A percentile compares a stretch with the other conserved stretches of the same genome.
These are phyloP conservation scores for Aspergillus sclerotiicarbonarius DNA, from an alignment of 495 filamentous ascomycete genomes.

Conservation along the genomic window DNA sequence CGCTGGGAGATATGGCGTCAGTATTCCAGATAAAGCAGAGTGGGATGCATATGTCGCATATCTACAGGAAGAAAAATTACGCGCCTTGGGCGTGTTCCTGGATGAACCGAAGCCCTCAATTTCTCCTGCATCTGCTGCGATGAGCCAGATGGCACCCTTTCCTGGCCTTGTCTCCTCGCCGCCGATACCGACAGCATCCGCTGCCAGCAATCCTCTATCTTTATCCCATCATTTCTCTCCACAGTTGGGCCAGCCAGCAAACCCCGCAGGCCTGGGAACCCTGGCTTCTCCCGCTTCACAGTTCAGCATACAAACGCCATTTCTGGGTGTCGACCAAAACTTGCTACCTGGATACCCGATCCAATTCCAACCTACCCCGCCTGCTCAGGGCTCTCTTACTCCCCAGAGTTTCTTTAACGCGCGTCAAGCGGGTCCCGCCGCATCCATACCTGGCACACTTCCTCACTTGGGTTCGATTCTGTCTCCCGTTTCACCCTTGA, in stretches of 20 bases:
- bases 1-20: conserved; percentile 55
- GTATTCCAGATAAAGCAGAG: conserved; percentile 71
- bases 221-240: conserved; percentile 42
- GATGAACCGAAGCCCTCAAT: conserved; percentile 66
- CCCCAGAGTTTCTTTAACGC: conserved; percentile 45
- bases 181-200: conserved; percentile 50
- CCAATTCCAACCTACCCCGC: conserved; percentile 47
- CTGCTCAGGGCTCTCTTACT: conserved; percentile 42
- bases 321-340: conserved; percentile 42
- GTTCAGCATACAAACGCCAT: conserved; percentile 43
- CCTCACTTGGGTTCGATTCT: conserved; percentile 42
- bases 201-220: conserved; percentile 41
- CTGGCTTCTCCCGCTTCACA: conserved; percentile 57
- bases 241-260: conserved; percentile 48
- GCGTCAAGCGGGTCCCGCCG: conserved; percentile 30
- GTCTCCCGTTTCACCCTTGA: conserved; percentile 45
- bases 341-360: conserved; percentile 37
- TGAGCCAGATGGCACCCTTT: conserved; percentile 57
- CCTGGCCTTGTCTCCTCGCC: conserved; percentile 57
- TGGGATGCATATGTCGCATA: conserved; percentile 83
- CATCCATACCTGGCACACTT: conserved; percentile 32
- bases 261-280: conserved; percentile 57
- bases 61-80: conserved; percentile 84
- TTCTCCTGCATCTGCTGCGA: conserved; percentile 69
- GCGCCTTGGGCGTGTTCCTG: conserved; percentile 80